A percentile compares a stretch with the other conserved stretches of the same genome.
Conservation (phyloP, 2,329 filamentous ascomycete genomes). For the Aspergillus latus region DNA sequence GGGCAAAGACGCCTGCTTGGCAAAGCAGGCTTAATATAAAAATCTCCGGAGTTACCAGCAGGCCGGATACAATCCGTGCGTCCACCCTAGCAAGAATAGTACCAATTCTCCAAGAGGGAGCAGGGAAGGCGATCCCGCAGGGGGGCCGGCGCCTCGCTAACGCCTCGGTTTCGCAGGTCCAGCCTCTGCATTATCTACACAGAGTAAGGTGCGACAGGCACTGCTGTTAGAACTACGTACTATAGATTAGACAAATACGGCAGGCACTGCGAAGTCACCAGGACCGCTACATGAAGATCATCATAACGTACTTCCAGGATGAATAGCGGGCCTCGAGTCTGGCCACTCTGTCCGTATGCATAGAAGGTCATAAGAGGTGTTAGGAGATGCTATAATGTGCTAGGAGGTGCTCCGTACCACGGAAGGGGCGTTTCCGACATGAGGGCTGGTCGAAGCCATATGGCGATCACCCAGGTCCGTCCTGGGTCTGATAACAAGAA, state of each 20-base stretch:
- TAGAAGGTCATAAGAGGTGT: no score
- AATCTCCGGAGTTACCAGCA: not conserved
- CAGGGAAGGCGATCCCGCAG: not conserved
- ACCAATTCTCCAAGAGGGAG: not conserved
- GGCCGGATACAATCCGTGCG: constrained; percentile 14
- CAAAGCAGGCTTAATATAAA: not conserved
- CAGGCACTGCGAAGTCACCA: constrained; percentile 7
- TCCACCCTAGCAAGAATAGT: not conserved
- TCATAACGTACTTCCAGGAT: not conserved
- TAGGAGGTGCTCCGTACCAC: no score
- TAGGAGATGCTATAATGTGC: no score
- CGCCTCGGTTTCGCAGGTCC: not conserved
- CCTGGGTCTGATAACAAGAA: not conserved
- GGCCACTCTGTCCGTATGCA: no score
- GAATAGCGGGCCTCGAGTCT: not conserved
- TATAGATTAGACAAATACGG: not conserved
- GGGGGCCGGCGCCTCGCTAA: not conserved
- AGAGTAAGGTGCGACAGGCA: not conserved
- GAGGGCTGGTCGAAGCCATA: not conserved
- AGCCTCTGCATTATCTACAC: not conserved
- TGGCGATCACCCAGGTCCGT: not conserved
- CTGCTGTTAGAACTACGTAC: no score
- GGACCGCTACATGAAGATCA: not conserved
- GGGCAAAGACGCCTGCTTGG: not conserved
- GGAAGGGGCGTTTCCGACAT: no score